Evolutionary conservation across 495 filamentous ascomycete genomes (phyloP).

Genomic region (Neurospora tetraspora): DNA sequence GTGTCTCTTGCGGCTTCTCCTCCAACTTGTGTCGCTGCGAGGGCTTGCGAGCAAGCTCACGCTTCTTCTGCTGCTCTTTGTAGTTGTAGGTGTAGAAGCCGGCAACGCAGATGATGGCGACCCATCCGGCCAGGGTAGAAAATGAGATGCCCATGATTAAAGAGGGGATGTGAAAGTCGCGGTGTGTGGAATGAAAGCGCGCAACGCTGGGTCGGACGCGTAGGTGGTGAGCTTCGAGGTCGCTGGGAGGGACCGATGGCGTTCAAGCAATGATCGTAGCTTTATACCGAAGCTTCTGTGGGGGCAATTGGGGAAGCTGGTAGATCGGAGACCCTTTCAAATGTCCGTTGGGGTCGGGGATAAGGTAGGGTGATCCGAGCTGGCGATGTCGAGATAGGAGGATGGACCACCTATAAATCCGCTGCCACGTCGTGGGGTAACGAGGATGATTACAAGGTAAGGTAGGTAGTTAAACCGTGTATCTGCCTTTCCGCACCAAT

Average conservation of each 20-base stretch:
- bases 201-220: neutral
- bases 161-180: neutral
- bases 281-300: neutral
- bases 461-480: neutral
- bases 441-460: neutral
- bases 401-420: neutral
- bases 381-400: neutral
- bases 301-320: neutral
- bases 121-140: constrained; percentile 46
- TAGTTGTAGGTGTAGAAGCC: constrained; percentile 19
- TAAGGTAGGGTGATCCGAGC: neutral
- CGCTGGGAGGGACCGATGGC: neutral
- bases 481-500: neutral
- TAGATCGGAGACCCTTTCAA: neutral
- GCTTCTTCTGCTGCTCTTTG: constrained; percentile 11
- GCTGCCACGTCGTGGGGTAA: neutral
- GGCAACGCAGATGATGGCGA: constrained; percentile 42
- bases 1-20: constrained; percentile 28
- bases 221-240: neutral
- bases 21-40: constrained; percentile 19
- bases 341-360: neutral
- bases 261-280: neutral
- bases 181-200: neutral
- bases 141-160: constrained; percentile 30
- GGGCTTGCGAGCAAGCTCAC: constrained; percentile 1